A percentile compares a stretch with the other conserved stretches of the same genome.
Conservation (phyloP, 2,329 filamentous ascomycete species). For the Sporothrix luriei region DNA sequence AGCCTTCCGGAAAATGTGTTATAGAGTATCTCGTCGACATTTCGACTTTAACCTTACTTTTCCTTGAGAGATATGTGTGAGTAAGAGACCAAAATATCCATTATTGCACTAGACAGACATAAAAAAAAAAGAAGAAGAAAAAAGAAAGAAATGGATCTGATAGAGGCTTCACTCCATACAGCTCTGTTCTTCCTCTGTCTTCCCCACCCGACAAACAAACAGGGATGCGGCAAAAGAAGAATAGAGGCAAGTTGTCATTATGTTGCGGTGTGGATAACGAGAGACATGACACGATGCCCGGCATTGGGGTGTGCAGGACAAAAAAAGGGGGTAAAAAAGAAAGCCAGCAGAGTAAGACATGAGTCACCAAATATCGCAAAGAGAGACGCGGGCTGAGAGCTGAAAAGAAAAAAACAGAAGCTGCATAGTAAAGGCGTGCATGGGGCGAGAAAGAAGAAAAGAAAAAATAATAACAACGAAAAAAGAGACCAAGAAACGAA, state of each 20-base stretch:
- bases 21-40: too few relatives aligned
- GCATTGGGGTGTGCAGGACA: background rate
- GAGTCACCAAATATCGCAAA: background rate
- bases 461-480: background rate
- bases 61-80: too few relatives aligned
- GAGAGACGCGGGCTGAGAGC: background rate
- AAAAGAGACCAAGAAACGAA: background rate
- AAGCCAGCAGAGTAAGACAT: background rate
- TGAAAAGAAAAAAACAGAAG: background rate
- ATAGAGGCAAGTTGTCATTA: background rate
- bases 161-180: too few relatives aligned
- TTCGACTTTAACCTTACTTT: too few relatives aligned
- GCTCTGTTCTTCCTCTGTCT: background rate
- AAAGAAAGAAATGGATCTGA: too few relatives aligned
- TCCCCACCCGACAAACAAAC: constrained; percentile 7
- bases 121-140: background rate
- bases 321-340: background rate
- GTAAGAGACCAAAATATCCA: background rate
- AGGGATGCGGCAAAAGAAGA: constrained; percentile 1
- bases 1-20: too few relatives aligned
- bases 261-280: background rate
- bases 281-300: background rate
- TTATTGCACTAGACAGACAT: too few relatives aligned
- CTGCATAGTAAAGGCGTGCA: background rate
- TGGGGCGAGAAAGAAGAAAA: background rate